Evolutionary conservation across 2,329 filamentous ascomycete genomes (phyloP).

Genomic region (Ascochyta pisi): DNA sequence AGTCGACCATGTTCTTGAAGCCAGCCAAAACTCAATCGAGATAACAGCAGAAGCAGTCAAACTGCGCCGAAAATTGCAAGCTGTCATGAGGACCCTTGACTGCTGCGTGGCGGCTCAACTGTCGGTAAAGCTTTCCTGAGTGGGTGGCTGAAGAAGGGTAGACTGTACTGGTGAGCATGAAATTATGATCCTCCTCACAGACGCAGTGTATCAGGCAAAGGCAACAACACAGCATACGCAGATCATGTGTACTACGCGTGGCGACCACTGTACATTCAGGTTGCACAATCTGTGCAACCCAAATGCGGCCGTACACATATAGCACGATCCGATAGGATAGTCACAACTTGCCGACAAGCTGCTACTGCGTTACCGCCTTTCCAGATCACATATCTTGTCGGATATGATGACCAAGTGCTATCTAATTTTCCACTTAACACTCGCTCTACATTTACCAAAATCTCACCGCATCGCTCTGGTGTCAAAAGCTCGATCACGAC

Average conservation of each 20-base stretch:
- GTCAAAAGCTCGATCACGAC: background rate
- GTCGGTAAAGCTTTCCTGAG: background rate
- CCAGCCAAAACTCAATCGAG: background rate
- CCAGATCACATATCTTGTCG: background rate
- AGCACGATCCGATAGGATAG: background rate
- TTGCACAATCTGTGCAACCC: background rate
- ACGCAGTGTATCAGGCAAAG: background rate
- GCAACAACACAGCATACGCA: background rate
- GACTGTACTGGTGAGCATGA: background rate
- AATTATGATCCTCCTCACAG: background rate
- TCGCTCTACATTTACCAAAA: background rate
- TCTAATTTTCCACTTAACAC: background rate
- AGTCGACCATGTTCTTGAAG: background rate
- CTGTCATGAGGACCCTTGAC: no score
- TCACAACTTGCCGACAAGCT: background rate
- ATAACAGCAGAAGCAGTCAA: no score
- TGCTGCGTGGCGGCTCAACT: no score
- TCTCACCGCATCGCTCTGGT: background rate
- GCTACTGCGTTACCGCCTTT: background rate
- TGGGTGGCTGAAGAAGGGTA: constrained; percentile 1
- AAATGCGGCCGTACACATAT: background rate
- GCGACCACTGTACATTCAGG: background rate
- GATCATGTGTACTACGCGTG: background rate
- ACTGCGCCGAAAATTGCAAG: no score
- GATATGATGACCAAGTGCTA: background rate